These are phyloP conservation scores for Sporisorium sorghi DNA, from an alignment of 1,284 basidiomycete genomes.

Conservation along the genomic window DNA sequence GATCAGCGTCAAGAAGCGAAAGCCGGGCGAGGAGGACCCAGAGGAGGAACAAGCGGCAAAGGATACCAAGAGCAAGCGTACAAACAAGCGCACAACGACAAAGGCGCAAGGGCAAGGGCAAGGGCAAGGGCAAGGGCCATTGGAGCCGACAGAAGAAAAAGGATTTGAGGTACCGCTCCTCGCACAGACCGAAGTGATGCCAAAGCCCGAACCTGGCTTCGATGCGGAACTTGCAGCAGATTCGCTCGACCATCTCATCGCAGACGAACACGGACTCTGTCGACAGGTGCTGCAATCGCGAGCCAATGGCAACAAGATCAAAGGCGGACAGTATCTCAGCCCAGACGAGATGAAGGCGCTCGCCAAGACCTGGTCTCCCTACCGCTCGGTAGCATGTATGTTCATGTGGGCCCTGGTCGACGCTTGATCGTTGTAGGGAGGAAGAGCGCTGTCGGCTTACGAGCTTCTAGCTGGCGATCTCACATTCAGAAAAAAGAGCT, in stretches of 20 bases:
- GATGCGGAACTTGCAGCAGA: background rate
- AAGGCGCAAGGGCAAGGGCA: slow-evolving; percentile 1
- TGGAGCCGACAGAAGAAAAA: slow-evolving; percentile 37
- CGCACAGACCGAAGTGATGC: slow-evolving; percentile 38
- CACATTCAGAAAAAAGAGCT: too few species aligned
- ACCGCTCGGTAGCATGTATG: slow-evolving; percentile 61
- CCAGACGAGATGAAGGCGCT: slow-evolving; percentile 64
- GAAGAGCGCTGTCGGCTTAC: background rate
- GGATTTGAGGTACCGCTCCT: slow-evolving; percentile 33
- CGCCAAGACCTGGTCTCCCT: slow-evolving; percentile 60
- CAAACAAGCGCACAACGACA: too few species aligned
- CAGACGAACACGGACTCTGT: slow-evolving; percentile 38
- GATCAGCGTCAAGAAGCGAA: slow-evolving; percentile 56
- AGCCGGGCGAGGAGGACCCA: slow-evolving; percentile 40
- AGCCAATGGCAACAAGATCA: slow-evolving; percentile 63
- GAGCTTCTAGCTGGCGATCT: slow-evolving; percentile 17
- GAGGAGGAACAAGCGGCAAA: slow-evolving; percentile 6
- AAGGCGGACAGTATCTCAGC: slow-evolving; percentile 63
- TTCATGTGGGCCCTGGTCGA: slow-evolving; percentile 64
- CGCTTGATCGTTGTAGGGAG: slow-evolving; percentile 12
- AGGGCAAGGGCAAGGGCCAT: slow-evolving; percentile 1
- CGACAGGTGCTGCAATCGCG: slow-evolving; percentile 47
- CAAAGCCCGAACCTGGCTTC: slow-evolving; percentile 31
- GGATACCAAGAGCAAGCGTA: slow-evolving; percentile 8
- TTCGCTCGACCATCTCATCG: slow-evolving; percentile 33